Evolutionary conservation across 148 eudicot genomes (phyloP).

Genomic region (Amaranthus hypochondriacus): DNA sequence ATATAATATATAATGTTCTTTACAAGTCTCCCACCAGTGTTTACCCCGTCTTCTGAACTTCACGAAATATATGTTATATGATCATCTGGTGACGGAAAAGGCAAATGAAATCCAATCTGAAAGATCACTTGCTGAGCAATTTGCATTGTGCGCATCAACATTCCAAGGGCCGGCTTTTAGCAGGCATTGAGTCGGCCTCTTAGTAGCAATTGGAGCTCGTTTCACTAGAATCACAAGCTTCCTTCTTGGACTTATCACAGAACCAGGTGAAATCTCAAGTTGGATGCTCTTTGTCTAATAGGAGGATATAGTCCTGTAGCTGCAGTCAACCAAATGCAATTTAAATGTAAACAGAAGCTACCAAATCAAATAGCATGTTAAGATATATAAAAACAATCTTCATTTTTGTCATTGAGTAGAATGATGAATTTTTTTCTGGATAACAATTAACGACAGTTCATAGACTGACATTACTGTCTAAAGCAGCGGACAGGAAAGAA

Average conservation of each 20-base stretch:
- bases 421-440: slow-evolving; percentile 4
- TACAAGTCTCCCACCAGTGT: slow-evolving; percentile 20
- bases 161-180: slow-evolving; percentile 57
- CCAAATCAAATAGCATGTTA: background rate
- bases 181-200: slow-evolving; percentile 78
- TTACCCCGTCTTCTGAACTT: slow-evolving; percentile 13
- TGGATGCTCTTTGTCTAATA: slow-evolving; percentile 79
- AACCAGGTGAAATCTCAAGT: slow-evolving; percentile 65
- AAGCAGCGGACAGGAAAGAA: slow-evolving; percentile 66
- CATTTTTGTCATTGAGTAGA: slow-evolving; percentile 1
- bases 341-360: background rate
- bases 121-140: slow-evolving; percentile 53
- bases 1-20: slow-evolving; percentile 24
- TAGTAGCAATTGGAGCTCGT: slow-evolving; percentile 79
- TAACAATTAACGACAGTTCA: slow-evolving; percentile 51
- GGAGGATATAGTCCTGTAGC: slow-evolving; percentile 48
- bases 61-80: slow-evolving; percentile 32
- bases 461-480: slow-evolving; percentile 63
- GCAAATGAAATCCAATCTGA: slow-evolving; percentile 6
- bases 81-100: slow-evolving; percentile 43
- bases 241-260: slow-evolving; percentile 68
- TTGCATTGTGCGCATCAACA: slow-evolving; percentile 47
- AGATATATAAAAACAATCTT: background rate
- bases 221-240: slow-evolving; percentile 79
- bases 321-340: slow-evolving; percentile 45